Conservation (phyloP, 2,329 filamentous ascomycete genomes). For the Aureobasidium sp. region DNA sequence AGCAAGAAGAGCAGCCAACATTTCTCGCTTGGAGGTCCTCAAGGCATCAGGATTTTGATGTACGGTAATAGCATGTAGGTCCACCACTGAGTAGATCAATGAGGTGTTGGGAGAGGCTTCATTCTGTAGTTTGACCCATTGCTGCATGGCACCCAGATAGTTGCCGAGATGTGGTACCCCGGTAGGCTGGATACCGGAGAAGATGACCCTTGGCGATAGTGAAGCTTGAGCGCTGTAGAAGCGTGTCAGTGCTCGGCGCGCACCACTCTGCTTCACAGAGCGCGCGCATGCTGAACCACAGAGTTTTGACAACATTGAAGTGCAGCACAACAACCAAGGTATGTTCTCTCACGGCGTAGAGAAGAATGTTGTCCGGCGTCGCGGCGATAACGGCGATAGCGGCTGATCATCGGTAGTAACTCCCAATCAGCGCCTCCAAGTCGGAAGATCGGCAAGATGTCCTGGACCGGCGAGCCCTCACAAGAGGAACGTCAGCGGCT, state of each 20-base stretch:
- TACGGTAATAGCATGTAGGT: slow-evolving; percentile 85
- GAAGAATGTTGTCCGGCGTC: background rate
- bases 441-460: background rate
- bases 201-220: slow-evolving; percentile 49
- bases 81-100: slow-evolving; percentile 79
- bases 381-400: background rate
- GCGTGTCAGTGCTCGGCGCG: background rate
- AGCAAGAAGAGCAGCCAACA: slow-evolving; percentile 71
- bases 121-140: slow-evolving; percentile 79
- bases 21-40: slow-evolving; percentile 59
- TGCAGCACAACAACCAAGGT: background rate
- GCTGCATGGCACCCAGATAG: slow-evolving; percentile 79
- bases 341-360: background rate
- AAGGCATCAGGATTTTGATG: slow-evolving; percentile 58
- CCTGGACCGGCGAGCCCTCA: background rate
- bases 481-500: background rate
- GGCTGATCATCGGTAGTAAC: background rate
- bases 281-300: background rate
- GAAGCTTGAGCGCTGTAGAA: background rate
- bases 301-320: background rate
- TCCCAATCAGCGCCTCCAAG: background rate
- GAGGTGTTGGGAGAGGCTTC: slow-evolving; percentile 48
- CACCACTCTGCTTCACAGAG: background rate
- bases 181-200: slow-evolving; percentile 96
- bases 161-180: slow-evolving; percentile 92